Conservation (phyloP, 1,284 basidiomycete species). For the Trametes versicolor region DNA sequence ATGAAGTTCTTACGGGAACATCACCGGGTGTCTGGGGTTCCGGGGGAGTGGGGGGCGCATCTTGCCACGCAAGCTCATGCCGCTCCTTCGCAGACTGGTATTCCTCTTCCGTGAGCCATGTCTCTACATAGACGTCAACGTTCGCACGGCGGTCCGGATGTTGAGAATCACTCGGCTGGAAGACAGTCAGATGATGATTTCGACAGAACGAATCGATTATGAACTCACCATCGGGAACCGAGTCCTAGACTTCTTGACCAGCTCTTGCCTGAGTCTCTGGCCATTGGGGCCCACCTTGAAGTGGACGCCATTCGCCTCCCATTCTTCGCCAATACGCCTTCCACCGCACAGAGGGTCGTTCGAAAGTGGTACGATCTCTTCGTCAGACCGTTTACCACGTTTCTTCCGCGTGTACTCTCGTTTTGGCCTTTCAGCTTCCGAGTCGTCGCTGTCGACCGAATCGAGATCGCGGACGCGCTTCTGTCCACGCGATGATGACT, state of each 20-base stretch:
- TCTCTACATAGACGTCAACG: conserved; percentile 75
- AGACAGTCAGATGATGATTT: conserved; percentile 11
- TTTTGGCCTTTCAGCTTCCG: conserved; percentile 46
- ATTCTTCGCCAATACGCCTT: conserved; percentile 75
- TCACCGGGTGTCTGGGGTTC: conserved; percentile 53
- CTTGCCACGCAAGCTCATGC: conserved; percentile 75
- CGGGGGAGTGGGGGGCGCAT: conserved; percentile 43
- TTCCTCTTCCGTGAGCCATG: conserved; percentile 80
- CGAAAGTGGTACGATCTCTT: conserved; percentile 52
- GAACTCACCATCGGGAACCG: conserved; percentile 77
- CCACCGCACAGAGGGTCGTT: conserved; percentile 60
- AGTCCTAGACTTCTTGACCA: conserved; percentile 73
- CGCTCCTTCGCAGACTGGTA: conserved; percentile 69
- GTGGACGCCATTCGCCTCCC: conserved; percentile 71
- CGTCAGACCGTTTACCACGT: conserved; percentile 44
- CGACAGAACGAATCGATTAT: conserved; percentile 10
- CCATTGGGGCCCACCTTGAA: conserved; percentile 79
- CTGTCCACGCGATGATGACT: conserved; percentile 58
- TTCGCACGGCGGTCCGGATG: conserved; percentile 76
- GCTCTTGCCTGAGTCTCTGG: conserved; percentile 69
- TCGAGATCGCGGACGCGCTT: conserved; percentile 71
- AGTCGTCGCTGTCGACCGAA: conserved; percentile 59
- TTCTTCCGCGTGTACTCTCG: conserved; percentile 46
- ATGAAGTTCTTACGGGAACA: conserved; percentile 36
- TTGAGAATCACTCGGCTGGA: conserved; percentile 76